Conservation (phyloP, 75 land plant genomes). For the Cunninghamia lanceolata region DNA sequence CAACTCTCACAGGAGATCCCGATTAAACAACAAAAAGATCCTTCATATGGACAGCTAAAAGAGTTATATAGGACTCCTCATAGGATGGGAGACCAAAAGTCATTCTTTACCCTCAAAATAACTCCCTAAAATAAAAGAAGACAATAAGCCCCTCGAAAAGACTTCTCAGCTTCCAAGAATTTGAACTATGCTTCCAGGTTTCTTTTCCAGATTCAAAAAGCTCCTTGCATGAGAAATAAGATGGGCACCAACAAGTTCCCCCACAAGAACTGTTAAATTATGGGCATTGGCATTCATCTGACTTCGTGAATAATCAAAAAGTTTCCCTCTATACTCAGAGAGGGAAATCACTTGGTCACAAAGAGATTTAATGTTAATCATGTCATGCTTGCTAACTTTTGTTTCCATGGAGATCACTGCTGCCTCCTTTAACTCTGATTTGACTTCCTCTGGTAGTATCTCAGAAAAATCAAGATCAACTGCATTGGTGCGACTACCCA, state of each 20-base stretch:
- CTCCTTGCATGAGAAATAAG: conserved; percentile 97
- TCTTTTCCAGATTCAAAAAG: conserved; percentile 84
- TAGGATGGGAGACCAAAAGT: no score
- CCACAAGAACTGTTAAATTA: conserved; percentile 88
- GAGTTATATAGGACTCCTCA: no score
- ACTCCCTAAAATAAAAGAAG: no score
- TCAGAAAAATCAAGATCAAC: conserved; percentile 84
- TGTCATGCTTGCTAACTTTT: conserved; percentile 84
- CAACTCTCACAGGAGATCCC: no score
- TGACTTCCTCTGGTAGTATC: conserved; percentile 81
- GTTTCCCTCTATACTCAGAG: conserved; percentile 83
- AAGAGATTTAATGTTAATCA: conserved; percentile 75
- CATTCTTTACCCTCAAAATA: no score
- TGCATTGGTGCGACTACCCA: conserved; percentile 79
- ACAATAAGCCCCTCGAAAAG: no score
- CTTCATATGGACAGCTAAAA: no score
- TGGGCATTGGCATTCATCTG: conserved; percentile 98
- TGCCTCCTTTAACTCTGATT: conserved; percentile 78
- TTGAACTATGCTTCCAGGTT: conserved; percentile 96
- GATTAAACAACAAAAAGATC: no score
- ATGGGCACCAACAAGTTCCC: conserved; percentile 97
- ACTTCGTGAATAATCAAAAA: conserved; percentile 82
- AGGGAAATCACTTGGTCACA: conserved; percentile 94
- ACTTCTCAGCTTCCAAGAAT: conserved; percentile 98
- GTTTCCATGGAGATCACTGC: no score